Percentiles rank a stretch among this genome's conserved stretches.
phyloP scores from a whole-genome alignment of 2,329 filamentous ascomycete genomes.

The Trichoderma afroharzianum region DNA sequence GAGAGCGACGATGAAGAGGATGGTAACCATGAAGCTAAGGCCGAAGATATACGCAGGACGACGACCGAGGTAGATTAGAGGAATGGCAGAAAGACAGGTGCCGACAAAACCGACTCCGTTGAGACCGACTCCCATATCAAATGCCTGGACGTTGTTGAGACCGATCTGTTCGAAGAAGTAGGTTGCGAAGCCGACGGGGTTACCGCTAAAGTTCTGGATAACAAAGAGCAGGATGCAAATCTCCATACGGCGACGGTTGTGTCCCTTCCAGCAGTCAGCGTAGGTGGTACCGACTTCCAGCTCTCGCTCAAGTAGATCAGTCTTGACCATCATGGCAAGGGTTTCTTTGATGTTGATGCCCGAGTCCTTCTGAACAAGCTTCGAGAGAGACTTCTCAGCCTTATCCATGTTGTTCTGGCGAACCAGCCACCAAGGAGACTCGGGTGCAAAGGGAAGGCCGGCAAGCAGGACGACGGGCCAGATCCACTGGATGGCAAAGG shows the following conservation, averaged over 20 bases:
- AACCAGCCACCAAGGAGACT: constrained; percentile 24
- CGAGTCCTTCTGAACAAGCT: constrained; percentile 7
- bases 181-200: constrained; percentile 19
- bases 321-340: constrained; percentile 41
- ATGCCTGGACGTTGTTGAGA: constrained; percentile 18
- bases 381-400: neutral
- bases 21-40: constrained; percentile 37
- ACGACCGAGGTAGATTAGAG: constrained; percentile 42
- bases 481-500: constrained; percentile 48
- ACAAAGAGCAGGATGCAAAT: constrained; percentile 32
- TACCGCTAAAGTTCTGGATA: constrained; percentile 21
- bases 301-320: constrained; percentile 37
- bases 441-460: constrained; percentile 41
- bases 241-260: constrained; percentile 47
- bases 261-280: constrained; percentile 41
- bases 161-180: constrained; percentile 23
- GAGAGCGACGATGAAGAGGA: constrained; percentile 40
- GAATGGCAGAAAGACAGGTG: constrained; percentile 43
- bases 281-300: constrained; percentile 38
- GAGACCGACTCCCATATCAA: constrained; percentile 20
- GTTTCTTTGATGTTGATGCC: constrained; percentile 18
- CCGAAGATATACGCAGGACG: constrained; percentile 44
- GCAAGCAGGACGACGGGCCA: constrained; percentile 43
- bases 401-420: constrained; percentile 17
- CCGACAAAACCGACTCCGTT: constrained; percentile 30